Conservation (phyloP, 345 rosid species). For the Citrus hindsii region DNA sequence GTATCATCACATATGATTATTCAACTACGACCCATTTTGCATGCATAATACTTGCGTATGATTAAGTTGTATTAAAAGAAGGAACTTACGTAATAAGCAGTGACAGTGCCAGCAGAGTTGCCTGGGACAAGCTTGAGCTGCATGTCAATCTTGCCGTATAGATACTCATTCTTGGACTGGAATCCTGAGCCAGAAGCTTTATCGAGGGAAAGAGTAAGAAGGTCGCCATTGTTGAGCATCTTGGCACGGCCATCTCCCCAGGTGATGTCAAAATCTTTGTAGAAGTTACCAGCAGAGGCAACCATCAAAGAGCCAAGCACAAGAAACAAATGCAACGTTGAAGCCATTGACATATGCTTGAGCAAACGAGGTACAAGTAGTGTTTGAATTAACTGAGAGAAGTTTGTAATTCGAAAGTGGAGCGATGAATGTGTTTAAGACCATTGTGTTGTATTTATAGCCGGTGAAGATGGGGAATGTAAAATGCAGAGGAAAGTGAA, state of each 20-base stretch:
- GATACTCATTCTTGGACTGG: slow-evolving; percentile 4
- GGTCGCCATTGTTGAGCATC: neutral
- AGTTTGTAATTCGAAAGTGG: slow-evolving; percentile 33
- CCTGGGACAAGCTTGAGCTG: slow-evolving; percentile 4
- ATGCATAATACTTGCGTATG: no score
- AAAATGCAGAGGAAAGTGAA: neutral
- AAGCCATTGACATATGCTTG: neutral
- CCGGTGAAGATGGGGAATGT: neutral
- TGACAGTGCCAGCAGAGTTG: slow-evolving; percentile 1
- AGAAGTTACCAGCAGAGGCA: neutral
- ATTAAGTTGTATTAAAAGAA: neutral
- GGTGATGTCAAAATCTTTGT: neutral
- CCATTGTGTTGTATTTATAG: neutral
- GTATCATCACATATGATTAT: neutral
- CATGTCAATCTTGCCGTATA: slow-evolving; percentile 5
- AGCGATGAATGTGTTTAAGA: neutral
- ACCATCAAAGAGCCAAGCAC: neutral
- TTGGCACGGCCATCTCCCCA: slow-evolving; percentile 5
- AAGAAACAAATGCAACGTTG: neutral
- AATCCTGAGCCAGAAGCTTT: slow-evolving; percentile 8
- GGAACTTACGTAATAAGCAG: slow-evolving; percentile 3
- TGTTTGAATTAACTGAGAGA: neutral
- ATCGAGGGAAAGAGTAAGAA: slow-evolving; percentile 1
- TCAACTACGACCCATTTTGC: neutral
- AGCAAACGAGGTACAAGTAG: neutral